phyloP scores from a whole-genome alignment of 2,329 filamentous ascomycete species.

The Ilyonectria mors-panacis region DNA sequence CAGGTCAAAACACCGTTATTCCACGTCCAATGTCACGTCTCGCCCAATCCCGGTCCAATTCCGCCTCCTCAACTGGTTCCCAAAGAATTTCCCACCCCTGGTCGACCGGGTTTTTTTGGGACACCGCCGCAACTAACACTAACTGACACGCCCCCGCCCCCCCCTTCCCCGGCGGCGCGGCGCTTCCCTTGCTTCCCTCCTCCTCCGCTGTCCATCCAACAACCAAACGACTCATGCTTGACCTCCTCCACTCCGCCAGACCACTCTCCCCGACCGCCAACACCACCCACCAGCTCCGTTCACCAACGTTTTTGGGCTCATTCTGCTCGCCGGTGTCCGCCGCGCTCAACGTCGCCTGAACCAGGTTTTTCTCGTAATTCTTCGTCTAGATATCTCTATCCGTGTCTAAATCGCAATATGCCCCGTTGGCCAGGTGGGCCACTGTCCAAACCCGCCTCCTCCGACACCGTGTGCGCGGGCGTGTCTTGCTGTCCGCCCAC shows the following conservation, averaged over 20 bases:
- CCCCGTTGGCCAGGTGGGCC: conserved; percentile 32
- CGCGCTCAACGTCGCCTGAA: conserved; percentile 52
- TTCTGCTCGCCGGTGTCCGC: conserved; percentile 65
- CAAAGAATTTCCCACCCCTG: background rate
- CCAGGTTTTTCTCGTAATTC: background rate
- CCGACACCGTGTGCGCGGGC: conserved; percentile 28
- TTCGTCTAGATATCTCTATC: conserved; percentile 28
- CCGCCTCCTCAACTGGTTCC: background rate
- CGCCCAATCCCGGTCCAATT: background rate
- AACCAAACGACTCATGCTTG: conserved; percentile 43
- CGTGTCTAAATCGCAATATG: conserved; percentile 23
- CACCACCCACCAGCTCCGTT: conserved; percentile 50
- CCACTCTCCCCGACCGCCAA: conserved; percentile 30
- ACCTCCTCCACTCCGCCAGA: conserved; percentile 49
- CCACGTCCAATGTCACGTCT: no score
- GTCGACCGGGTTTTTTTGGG: conserved; percentile 7
- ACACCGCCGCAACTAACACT: conserved; percentile 20
- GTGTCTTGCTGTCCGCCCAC: conserved; percentile 26
- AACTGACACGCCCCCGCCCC: conserved; percentile 19
- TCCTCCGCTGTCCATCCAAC: conserved; percentile 30
- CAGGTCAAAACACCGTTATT: background rate
- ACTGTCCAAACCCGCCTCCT: conserved; percentile 34
- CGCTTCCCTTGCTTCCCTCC: conserved; percentile 34
- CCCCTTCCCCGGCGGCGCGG: conserved; percentile 27
- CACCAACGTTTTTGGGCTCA: conserved; percentile 75